A percentile compares a stretch with the other conserved stretches of the same genome.
Evolutionary conservation across 164 flowering plant genomes (phyloP).

Genomic region (Malania oleifera): DNA sequence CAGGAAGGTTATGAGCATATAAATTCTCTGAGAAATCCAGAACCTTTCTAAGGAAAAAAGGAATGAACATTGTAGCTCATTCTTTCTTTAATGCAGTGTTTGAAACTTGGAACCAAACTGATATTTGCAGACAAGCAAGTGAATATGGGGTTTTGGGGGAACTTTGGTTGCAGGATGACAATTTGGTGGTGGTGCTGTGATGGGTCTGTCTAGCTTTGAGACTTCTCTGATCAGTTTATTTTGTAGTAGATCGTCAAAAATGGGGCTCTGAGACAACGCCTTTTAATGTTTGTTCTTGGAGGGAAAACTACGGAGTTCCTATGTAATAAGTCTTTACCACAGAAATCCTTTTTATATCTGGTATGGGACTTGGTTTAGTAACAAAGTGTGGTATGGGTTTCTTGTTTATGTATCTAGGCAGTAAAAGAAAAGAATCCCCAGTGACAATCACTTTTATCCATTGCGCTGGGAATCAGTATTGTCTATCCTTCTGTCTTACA

Average conservation of each 20-base stretch:
- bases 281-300: conserved; percentile 57
- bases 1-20: conserved; percentile 37
- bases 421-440: conserved; percentile 12
- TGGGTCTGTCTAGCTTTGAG: not conserved
- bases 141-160: conserved; percentile 31
- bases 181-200: conserved; percentile 24
- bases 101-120: conserved; percentile 24
- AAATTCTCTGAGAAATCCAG: conserved; percentile 25
- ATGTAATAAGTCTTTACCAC: no score
- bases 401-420: not conserved
- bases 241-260: not conserved
- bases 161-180: conserved; percentile 32
- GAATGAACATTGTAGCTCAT: conserved; percentile 13
- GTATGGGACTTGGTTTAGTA: not conserved
- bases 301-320: conserved; percentile 8
- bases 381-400: not conserved
- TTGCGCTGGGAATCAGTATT: conserved; percentile 25
- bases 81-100: conserved; percentile 30
- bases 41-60: conserved; percentile 19
- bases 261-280: conserved; percentile 44
- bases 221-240: not conserved
- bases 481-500: conserved; percentile 2
- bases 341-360: not conserved
- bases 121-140: conserved; percentile 36
- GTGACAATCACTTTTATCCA: conserved; percentile 36